Base-by-base conservation (phyloP, 768 basidiomycete species). In the Obba rivulosa region DNA sequence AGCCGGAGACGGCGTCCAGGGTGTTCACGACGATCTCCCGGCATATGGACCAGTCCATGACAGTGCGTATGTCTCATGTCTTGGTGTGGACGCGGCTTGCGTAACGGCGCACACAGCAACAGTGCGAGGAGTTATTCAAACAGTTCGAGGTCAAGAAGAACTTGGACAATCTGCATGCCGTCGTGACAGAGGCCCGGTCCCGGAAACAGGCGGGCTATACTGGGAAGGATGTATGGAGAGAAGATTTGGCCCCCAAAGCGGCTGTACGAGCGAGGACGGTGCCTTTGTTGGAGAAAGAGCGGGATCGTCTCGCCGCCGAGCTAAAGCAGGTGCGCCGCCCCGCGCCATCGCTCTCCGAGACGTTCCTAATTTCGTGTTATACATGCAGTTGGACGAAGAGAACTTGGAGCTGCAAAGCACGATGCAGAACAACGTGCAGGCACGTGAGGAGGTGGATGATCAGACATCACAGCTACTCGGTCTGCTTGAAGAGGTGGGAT, bases 41-140 rank as follows among this genome's bases (percentile, higher is more conserved):
- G 52, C 85, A 85, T 46, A 83, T 88, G 57, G 85, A 89, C 55
- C 74, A 78, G 11, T 74, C 80, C 43, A 83, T 79, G 65, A 73
- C 64, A 46, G 65, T 56, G 47, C 49, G 58, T 48, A 13, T 28
- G 7, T n/a, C 25, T 16, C 38, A 2, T 47, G 25, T 20, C n/a
- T 25, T 24, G n/a, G 16, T 39, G 28, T 18, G 38, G 11, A n/a
- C 16, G 2, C 8, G 20, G 2, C 14, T 13, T 45, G 11, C 5
- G 28, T 31, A 7, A 31, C 13, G 28, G 28, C 28, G n/a, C 28
- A 31, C 13, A 21, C 34, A 88, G 85, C 75, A 77, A 34, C 78
- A 82, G 51, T 73, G 84, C 35, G 83, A 88, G 44, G 76, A 80
- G 34, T 53, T 90, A n/a, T 83, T 88, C 62, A 77, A 72, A 23